Evolutionary conservation across 371 early-diverging fungal species (phyloP), one percentile per base, ranked within the genome.

Genomic region (Conidiobolus incongruus): DNA sequence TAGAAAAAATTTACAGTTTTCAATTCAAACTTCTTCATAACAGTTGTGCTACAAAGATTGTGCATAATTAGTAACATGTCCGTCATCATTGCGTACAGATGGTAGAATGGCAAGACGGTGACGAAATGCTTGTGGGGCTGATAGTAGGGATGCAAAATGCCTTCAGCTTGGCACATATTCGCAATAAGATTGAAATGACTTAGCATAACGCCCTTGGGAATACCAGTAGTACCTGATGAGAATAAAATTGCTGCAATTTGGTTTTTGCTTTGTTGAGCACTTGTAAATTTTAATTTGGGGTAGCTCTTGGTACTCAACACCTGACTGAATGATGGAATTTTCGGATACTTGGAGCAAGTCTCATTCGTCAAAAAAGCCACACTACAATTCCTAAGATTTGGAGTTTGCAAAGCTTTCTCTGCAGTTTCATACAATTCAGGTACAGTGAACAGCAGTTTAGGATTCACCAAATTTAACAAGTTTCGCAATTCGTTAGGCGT

Each of bases 171-270:
- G 26, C 57, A 51, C 20, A 74, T 48, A 46, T 76, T 75, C 20
- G 78, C 52, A 17, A 76, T 65, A 19, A 81, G 58, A 54, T 78
- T 81, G 46, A 54, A 52, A 50, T 81, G 80, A 1, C 75, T 68
- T 6, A 74, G 66, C 52, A 63, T 51, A 1, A 77, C 81, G 16
- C 78, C 79, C 50, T 81, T 69, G 44, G 21, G 40, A n/a, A 13
- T 21, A 4, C 42, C 45, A 0, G 88, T 86, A 5, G 89, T 91
- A 20, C 92, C 92, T 29, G 78, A 77, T 8, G 83, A 82, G 61
- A 79, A 91, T 56, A 83, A 82, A 30, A 91, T 63, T 45, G 77
- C 81, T 3, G 86, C 84, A 35, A 63, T 62, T 35, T 59, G 50
- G n/a, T 46, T 44, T 33, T 54, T 51, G 38, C 49, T 40, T 30